Percentiles rank a stretch among this genome's conserved stretches.
Evolutionary conservation across 306 rosid species (phyloP).

Genomic region (Pterocarpus macrocarpus): DNA sequence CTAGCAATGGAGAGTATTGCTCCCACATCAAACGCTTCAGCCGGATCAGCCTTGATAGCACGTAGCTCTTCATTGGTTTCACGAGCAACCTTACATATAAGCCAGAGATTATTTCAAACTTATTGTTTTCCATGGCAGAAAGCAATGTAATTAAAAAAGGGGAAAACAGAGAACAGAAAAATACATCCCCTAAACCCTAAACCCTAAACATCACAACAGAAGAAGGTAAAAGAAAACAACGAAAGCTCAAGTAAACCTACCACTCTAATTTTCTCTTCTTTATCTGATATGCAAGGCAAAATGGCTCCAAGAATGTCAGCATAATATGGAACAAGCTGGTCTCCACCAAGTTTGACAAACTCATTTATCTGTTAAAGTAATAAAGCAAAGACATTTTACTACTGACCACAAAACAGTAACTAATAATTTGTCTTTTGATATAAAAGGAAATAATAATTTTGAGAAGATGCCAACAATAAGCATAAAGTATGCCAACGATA

Average conservation of each 20-base stretch:
- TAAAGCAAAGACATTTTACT: constrained; percentile 27
- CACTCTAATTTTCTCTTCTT: constrained; percentile 99
- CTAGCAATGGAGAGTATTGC: constrained; percentile 89
- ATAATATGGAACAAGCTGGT: constrained; percentile 96
- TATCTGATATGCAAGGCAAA: constrained; percentile 97
- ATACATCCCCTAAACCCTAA: not conserved
- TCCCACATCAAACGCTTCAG: constrained; percentile 90
- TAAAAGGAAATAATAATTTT: not conserved
- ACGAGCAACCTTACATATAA: constrained; percentile 83
- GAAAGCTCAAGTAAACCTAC: constrained; percentile 58
- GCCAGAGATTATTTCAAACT: constrained; percentile 34
- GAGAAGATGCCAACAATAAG: not conserved
- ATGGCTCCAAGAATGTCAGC: constrained; percentile 97
- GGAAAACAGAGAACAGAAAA: constrained; percentile 17
- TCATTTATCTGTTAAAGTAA: constrained; percentile 77
- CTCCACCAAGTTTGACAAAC: constrained; percentile 99
- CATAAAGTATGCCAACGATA: constrained; percentile 29
- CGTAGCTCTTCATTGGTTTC: constrained; percentile 98
- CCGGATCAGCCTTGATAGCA: constrained; percentile 77
- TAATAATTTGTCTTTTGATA: constrained; percentile 10
- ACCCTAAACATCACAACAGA: not conserved
- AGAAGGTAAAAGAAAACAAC: not conserved
- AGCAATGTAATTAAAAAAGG: not conserved
- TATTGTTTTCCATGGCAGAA: constrained; percentile 28
- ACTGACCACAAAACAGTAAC: constrained; percentile 29